Percentiles rank a stretch among this genome's conserved stretches.
Evolutionary conservation across 1,284 basidiomycete species (phyloP).

Genomic region (Naganishia liquefaciens): DNA sequence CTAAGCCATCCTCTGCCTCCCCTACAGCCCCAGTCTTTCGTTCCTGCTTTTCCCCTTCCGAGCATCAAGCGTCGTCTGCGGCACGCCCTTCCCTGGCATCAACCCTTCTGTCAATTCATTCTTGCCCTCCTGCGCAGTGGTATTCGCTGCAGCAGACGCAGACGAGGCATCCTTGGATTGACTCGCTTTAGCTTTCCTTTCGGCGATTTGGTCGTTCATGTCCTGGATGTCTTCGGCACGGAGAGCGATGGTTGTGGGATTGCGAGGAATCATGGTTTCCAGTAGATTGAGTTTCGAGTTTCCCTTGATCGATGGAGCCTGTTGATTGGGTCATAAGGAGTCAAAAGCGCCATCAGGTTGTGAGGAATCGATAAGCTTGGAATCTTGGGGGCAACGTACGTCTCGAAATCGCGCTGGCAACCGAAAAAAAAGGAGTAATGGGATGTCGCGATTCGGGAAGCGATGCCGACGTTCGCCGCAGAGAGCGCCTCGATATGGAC

Average conservation of each 20-base stretch:
- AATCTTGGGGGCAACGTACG: too few species aligned
- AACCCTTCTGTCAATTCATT: background rate
- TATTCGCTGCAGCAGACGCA: background rate
- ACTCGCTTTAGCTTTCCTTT: background rate
- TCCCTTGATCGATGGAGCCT: too few species aligned
- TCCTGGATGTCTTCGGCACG: conserved; percentile 28
- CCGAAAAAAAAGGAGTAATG: too few species aligned
- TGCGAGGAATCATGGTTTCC: conserved; percentile 16
- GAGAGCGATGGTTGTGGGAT: conserved; percentile 16
- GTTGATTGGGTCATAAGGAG: too few species aligned
- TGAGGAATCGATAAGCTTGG: too few species aligned
- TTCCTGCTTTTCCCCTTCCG: conserved; percentile 18
- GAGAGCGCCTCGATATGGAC: too few species aligned
- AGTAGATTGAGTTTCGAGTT: too few species aligned
- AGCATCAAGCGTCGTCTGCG: conserved; percentile 19
- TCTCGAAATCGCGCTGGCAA: too few species aligned
- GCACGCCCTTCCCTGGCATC: background rate
- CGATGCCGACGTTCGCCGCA: too few species aligned
- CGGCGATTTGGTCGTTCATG: conserved; percentile 12
- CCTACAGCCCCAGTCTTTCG: conserved; percentile 19
- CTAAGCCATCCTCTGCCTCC: background rate
- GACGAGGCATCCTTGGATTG: background rate
- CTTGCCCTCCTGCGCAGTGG: background rate
- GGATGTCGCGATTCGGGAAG: too few species aligned
- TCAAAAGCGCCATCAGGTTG: too few species aligned